Percentiles rank a stretch among this genome's conserved stretches.
Evolutionary conservation across 495 filamentous ascomycete species (phyloP).

Genomic region (Delitschia confertaspora): DNA sequence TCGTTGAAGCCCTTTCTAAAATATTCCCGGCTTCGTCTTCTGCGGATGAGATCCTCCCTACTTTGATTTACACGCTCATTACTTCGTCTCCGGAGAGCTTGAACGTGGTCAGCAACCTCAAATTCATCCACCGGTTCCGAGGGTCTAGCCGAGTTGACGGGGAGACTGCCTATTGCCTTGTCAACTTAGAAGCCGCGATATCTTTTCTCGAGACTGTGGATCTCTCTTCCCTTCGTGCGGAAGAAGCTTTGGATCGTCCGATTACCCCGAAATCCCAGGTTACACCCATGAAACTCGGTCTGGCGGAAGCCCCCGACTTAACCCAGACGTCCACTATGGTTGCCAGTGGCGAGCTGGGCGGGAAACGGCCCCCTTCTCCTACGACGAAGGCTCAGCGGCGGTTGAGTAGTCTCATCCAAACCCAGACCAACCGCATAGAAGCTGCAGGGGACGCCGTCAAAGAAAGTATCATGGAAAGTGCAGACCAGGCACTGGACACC

Average conservation of each 20-base stretch:
- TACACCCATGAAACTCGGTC: slow-evolving; percentile 36
- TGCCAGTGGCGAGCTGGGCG: slow-evolving; percentile 12
- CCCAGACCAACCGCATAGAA: slow-evolving; percentile 67
- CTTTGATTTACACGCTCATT: slow-evolving; percentile 89
- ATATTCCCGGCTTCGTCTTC: slow-evolving; percentile 80
- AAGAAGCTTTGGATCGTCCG: slow-evolving; percentile 51
- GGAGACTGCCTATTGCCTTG: slow-evolving; percentile 91
- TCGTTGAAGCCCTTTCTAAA: slow-evolving; percentile 76
- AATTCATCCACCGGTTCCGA: slow-evolving; percentile 91
- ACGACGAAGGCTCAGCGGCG: slow-evolving; percentile 49
- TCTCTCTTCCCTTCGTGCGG: slow-evolving; percentile 79
- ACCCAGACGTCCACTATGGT: slow-evolving; percentile 35
- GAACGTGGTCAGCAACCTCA: slow-evolving; percentile 82
- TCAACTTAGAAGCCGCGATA: slow-evolving; percentile 90
- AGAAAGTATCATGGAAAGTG: slow-evolving; percentile 73
- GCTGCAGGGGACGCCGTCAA: slow-evolving; percentile 66
- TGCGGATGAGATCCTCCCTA: slow-evolving; percentile 92
- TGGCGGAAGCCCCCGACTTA: slow-evolving; percentile 22
- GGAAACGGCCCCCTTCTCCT: slow-evolving; percentile 38
- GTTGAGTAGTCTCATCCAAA: slow-evolving; percentile 75
- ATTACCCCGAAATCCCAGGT: slow-evolving; percentile 47
- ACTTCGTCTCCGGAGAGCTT: slow-evolving; percentile 80
- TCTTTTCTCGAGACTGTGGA: slow-evolving; percentile 97
- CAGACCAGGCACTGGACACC: slow-evolving; percentile 82
- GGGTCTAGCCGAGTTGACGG: slow-evolving; percentile 78